phyloP scores from a whole-genome alignment of 352 stramenopile genomes.

The Aphanomyces cochlioides region DNA sequence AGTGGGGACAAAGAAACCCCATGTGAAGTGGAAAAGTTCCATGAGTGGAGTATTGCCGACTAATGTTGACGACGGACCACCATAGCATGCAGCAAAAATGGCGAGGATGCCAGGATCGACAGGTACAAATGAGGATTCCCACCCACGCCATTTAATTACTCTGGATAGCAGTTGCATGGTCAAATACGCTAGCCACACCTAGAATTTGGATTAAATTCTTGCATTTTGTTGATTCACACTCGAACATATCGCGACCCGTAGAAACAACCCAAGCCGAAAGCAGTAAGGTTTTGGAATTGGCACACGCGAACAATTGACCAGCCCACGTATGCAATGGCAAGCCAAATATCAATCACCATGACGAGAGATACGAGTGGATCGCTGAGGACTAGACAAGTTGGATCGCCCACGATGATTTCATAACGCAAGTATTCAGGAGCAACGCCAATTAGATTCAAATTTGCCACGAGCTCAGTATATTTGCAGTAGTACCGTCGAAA shows the following conservation, averaged over 20 bases:
- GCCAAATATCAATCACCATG: neutral
- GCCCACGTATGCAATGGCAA: neutral
- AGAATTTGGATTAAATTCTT: neutral
- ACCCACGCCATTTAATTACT: neutral
- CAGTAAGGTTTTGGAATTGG: neutral
- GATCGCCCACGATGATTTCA: constrained; percentile 2
- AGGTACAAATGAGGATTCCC: neutral
- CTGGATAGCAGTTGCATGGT: neutral
- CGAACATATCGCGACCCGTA: neutral
- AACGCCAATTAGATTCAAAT: too few relatives aligned
- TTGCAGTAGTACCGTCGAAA: too few relatives aligned
- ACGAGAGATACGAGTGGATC: neutral
- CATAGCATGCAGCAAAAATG: neutral
- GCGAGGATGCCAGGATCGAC: neutral
- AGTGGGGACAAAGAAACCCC: too few relatives aligned
- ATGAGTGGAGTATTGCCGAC: too few relatives aligned
- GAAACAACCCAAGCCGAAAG: neutral
- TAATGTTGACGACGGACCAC: neutral
- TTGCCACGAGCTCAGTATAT: too few relatives aligned
- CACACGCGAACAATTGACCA: neutral
- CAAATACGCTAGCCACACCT: neutral
- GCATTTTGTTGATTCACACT: neutral
- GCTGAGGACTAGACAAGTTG: neutral
- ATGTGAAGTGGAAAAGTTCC: too few relatives aligned
- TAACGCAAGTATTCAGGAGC: neutral